Evolutionary conservation across 192 early-diverging fungal species (phyloP), one percentile per base, ranked within the genome.

Genomic region (Haplosporangium gracile): DNA sequence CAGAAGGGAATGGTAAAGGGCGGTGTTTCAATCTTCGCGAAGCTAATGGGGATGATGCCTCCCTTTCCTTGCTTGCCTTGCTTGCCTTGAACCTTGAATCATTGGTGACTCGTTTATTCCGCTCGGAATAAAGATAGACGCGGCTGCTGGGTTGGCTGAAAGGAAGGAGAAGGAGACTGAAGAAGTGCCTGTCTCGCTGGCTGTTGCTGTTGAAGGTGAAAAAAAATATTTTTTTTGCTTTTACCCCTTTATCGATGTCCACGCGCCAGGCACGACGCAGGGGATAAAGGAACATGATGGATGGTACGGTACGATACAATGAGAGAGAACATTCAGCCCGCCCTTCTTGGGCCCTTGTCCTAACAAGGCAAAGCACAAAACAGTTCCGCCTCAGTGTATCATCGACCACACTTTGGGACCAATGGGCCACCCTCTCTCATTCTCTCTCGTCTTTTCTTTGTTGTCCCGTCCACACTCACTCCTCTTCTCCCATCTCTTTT

Each of bases 231-330:
- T 24, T 70, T 16, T 36, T 34, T 75, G 9, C 32, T 16, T 68
- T 26, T 22, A 13, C 40, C 70, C 39, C 32, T 40, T 71, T 40
- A 42, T 10, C 32, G 60, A 32, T 32, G 60, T 29, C 60, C 60
- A 65, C 60, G 60, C 60, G 60, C 60, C 60, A 65, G 60, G 60
- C 60, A 65, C 70, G 40, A 71, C 34, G 70, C 38, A 71, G 40
- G 40, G 38, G 40, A 24, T 3, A 15, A 70, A 70, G 38, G 38
- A 70, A 38, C 29, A 70, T 22, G 68, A 38, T 51, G 16, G n/a
- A n/a, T n/a, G n/a, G n/a, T n/a, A n/a, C n/a, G n/a, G 49, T 13
- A 15, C 43, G 43, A 13, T 45, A 36, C 36, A 36, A 36, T 2
- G 36, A 36, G 36, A 36, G 36, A 36, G 36, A 36, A 36, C 36